Evolutionary conservation across 2,329 filamentous ascomycete species (phyloP).

Genomic region (Ceratocystis papillata): DNA sequence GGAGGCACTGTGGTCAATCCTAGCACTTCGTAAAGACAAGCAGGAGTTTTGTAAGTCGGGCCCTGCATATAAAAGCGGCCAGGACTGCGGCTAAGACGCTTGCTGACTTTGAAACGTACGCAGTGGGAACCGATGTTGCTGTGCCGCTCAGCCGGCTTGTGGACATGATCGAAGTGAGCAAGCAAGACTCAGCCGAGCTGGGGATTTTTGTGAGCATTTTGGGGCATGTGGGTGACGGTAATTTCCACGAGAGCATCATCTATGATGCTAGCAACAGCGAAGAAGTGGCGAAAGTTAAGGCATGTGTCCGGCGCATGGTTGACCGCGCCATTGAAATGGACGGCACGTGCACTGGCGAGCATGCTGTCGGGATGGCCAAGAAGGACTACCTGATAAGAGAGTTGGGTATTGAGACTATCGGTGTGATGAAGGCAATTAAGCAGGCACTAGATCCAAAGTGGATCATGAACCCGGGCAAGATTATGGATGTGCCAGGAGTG

Average conservation of each 20-base stretch:
- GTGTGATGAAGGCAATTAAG: slow-evolving; percentile 78
- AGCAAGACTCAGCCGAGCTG: slow-evolving; percentile 77
- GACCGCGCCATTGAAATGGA: slow-evolving; percentile 87
- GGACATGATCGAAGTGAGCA: slow-evolving; percentile 69
- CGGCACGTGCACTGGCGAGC: slow-evolving; percentile 82
- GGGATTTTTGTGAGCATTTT: slow-evolving; percentile 79
- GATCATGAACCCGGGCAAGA: slow-evolving; percentile 88
- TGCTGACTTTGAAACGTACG: background rate
- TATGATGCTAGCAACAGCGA: slow-evolving; percentile 61
- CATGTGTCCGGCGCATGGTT: slow-evolving; percentile 81
- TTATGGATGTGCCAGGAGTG: slow-evolving; percentile 57
- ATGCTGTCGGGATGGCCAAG: slow-evolving; percentile 77
- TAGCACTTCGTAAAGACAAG: slow-evolving; percentile 53
- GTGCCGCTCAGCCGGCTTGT: slow-evolving; percentile 67
- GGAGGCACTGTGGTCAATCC: slow-evolving; percentile 74
- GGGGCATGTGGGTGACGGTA: slow-evolving; percentile 85
- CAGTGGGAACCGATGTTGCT: slow-evolving; percentile 71
- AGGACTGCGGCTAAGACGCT: background rate
- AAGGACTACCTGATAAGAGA: slow-evolving; percentile 70
- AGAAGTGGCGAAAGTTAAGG: slow-evolving; percentile 65
- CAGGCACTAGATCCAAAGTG: slow-evolving; percentile 70
- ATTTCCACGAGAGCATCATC: slow-evolving; percentile 89
- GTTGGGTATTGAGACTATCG: slow-evolving; percentile 67
- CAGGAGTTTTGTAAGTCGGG: slow-evolving; percentile 63
- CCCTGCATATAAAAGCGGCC: slow-evolving; percentile 47